These are phyloP conservation scores for Gloeophyllum trabeum DNA, from an alignment of 768 basidiomycete genomes.

Conservation along the genomic window DNA sequence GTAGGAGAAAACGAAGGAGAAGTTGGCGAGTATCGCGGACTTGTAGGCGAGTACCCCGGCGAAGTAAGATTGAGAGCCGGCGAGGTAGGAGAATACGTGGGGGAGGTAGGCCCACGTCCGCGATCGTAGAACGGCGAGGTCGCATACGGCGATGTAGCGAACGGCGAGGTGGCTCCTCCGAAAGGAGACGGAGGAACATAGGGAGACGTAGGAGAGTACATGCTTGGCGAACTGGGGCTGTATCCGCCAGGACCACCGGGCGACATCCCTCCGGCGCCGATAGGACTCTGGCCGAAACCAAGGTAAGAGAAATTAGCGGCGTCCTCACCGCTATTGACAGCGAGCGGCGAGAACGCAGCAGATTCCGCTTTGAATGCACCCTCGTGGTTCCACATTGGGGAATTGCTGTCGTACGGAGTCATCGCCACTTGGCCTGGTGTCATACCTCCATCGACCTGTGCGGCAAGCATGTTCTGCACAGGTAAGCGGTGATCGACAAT, in stretches of 20 bases:
- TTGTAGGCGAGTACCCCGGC: slow-evolving; percentile 56
- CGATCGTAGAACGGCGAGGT: slow-evolving; percentile 77
- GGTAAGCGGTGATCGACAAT: slow-evolving; percentile 93
- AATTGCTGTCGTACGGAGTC: slow-evolving; percentile 94
- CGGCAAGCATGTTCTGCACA: slow-evolving; percentile 68
- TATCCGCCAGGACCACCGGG: slow-evolving; percentile 72
- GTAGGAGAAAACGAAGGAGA: slow-evolving; percentile 81
- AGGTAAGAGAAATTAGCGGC: slow-evolving; percentile 61
- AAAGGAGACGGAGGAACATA: slow-evolving; percentile 83
- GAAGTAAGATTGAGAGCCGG: slow-evolving; percentile 76
- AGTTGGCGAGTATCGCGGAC: slow-evolving; percentile 78
- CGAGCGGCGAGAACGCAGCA: slow-evolving; percentile 92
- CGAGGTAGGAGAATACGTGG: slow-evolving; percentile 83
- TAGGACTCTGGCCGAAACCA: slow-evolving; percentile 80
- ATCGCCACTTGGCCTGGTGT: slow-evolving; percentile 86
- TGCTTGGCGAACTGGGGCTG: slow-evolving; percentile 85
- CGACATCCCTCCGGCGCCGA: slow-evolving; percentile 79
- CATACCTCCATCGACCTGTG: slow-evolving; percentile 79
- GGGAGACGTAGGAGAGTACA: slow-evolving; percentile 84
- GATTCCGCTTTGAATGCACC: slow-evolving; percentile 71
- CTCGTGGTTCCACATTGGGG: slow-evolving; percentile 69
- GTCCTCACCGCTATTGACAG: slow-evolving; percentile 75
- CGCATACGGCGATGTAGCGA: slow-evolving; percentile 69
- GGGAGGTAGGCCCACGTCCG: slow-evolving; percentile 59
- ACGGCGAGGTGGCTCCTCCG: slow-evolving; percentile 72